Evolutionary conservation across 2,329 filamentous ascomycete species (phyloP).

Genomic region (Setomelanomma holmii): DNA sequence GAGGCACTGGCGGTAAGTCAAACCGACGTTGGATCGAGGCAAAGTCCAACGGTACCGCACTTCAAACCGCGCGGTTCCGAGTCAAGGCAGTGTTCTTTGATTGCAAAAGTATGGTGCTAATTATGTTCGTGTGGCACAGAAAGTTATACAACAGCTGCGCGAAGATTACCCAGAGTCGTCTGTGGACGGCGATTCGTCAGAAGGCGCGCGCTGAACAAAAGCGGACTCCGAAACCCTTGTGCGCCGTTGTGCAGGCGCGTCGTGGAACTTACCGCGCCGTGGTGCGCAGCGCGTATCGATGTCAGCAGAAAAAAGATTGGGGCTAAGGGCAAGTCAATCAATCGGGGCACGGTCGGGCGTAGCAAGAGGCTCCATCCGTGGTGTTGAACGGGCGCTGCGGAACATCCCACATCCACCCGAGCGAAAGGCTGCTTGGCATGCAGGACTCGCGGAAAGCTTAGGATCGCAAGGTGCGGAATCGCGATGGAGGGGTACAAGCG

Average conservation of each 20-base stretch:
- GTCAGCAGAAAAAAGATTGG: background rate
- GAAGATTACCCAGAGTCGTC: conserved; percentile 48
- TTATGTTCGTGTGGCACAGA: conserved; percentile 40
- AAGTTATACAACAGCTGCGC: conserved; percentile 56
- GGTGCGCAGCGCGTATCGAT: background rate
- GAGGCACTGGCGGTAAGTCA: conserved; percentile 86
- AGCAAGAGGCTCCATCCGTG: background rate
- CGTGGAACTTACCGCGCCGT: background rate
- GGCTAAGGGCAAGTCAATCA: background rate
- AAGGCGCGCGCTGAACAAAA: conserved; percentile 28
- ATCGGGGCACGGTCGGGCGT: background rate
- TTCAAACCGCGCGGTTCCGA: conserved; percentile 11
- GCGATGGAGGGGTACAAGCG: conserved; percentile 19
- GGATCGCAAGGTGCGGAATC: background rate
- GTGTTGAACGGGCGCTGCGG: background rate
- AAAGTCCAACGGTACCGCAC: conserved; percentile 12
- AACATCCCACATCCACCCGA: background rate
- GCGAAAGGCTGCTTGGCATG: background rate
- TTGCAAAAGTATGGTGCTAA: conserved; percentile 1
- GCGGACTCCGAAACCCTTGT: conserved; percentile 15
- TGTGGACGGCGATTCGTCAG: conserved; percentile 35
- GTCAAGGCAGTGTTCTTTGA: background rate
- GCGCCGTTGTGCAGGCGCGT: conserved; percentile 14
- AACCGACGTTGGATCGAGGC: conserved; percentile 6
- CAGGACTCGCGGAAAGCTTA: conserved; percentile 4